phyloP scores from a whole-genome alignment of 1,284 basidiomycete species.

The Naganishia cerealis region DNA sequence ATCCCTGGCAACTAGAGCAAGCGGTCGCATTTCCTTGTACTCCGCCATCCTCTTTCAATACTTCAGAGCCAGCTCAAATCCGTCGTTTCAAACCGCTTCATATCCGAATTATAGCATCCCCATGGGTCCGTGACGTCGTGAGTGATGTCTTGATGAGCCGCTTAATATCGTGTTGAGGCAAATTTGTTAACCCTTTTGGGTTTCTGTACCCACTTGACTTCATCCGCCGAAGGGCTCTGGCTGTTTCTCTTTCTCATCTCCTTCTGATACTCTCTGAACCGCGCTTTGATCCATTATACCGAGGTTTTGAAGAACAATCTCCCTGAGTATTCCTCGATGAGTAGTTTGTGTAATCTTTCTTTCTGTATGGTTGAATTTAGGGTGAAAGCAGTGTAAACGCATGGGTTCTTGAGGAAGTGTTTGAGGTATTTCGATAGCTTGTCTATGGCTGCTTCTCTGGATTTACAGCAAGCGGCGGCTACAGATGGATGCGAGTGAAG shows the following conservation, averaged over 20 bases:
- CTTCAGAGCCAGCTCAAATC: neutral
- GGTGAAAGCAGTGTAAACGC: neutral
- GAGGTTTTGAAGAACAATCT: neutral
- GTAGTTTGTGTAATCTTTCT: neutral
- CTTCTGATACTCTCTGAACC: too few relatives aligned
- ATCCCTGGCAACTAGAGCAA: neutral
- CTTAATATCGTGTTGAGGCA: neutral
- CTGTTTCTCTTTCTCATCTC: too few relatives aligned
- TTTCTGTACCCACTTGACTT: neutral
- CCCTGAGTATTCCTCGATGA: neutral
- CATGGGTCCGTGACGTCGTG: neutral
- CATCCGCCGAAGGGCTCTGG: too few relatives aligned
- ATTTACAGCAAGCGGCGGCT: neutral
- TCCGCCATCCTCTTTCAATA: slow-evolving; percentile 12
- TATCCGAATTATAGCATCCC: neutral
- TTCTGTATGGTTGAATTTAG: neutral
- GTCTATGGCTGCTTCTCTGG: neutral
- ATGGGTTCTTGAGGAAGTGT: neutral
- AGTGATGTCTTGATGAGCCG: neutral
- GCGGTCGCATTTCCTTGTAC: neutral
- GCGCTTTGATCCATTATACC: slow-evolving; percentile 1
- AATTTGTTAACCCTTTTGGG: neutral
- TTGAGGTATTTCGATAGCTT: neutral
- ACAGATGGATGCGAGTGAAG: neutral
- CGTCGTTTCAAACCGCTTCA: neutral